Percentiles rank a stretch among this genome's conserved stretches.
Conservation (phyloP, 495 filamentous ascomycete genomes). For the Aspergillus cristatus region DNA sequence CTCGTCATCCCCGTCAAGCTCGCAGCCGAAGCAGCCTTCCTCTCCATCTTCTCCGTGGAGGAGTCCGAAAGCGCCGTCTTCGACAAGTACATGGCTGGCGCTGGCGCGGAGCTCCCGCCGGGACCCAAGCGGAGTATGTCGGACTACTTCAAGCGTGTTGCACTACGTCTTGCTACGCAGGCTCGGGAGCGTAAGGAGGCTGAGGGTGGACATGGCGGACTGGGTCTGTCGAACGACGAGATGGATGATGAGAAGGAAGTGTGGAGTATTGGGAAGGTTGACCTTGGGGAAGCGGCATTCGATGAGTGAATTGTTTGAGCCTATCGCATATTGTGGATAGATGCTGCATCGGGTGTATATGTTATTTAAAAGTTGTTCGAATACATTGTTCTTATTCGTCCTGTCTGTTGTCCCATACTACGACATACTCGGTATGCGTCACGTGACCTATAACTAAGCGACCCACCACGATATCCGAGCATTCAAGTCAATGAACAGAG, state of each 20-base stretch:
- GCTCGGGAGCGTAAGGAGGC: conserved; percentile 82
- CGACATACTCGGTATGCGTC: too few species aligned
- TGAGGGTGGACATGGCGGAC: conserved; percentile 76
- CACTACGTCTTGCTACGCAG: conserved; percentile 69
- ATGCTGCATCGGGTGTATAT: too few species aligned
- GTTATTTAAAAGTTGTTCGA: too few species aligned
- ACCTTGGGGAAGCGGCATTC: conserved; percentile 62
- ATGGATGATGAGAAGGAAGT: conserved; percentile 89
- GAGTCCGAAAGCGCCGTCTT: conserved; percentile 80
- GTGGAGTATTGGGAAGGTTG: conserved; percentile 89
- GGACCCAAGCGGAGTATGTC: conserved; percentile 81
- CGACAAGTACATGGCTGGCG: conserved; percentile 73
- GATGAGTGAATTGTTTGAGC: conserved; percentile 21
- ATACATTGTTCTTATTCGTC: too few species aligned
- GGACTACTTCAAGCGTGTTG: conserved; percentile 95
- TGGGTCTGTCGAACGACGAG: conserved; percentile 82
- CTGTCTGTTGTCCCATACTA: too few species aligned
- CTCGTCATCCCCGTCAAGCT: conserved; percentile 94
- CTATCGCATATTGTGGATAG: too few species aligned
- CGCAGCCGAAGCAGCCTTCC: conserved; percentile 87
- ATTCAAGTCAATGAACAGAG: too few species aligned
- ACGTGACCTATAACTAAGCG: too few species aligned
- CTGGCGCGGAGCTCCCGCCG: conserved; percentile 50
- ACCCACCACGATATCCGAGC: too few species aligned
- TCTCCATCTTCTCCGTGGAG: conserved; percentile 87